Percentiles rank a stretch among this genome's conserved stretches.
Conservation (phyloP, 257 asterid genomes). For the Solanum medicagineum region DNA sequence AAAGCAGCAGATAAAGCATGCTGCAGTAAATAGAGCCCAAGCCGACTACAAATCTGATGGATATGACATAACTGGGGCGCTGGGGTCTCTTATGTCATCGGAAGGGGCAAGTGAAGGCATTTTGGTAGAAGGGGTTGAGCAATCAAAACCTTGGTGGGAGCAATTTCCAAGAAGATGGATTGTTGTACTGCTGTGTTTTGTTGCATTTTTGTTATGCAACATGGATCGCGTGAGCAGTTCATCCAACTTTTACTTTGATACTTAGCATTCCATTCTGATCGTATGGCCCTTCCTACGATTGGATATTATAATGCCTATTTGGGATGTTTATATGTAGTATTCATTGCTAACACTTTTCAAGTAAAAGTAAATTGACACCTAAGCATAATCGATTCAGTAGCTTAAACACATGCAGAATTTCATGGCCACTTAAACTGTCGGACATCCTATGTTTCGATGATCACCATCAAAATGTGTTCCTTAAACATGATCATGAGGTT, state of each 20-base stretch:
- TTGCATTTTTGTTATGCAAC: conserved; percentile 88
- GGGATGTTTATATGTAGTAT: neutral
- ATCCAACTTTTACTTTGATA: neutral
- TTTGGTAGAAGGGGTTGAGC: conserved; percentile 27
- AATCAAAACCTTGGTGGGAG: conserved; percentile 56
- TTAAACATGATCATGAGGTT: neutral
- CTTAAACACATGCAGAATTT: neutral
- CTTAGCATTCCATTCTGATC: neutral
- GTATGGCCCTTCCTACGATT: neutral
- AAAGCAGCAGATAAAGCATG: conserved; percentile 25
- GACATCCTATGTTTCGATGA: neutral
- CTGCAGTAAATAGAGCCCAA: conserved; percentile 37
- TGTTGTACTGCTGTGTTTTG: conserved; percentile 90
- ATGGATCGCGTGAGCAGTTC: conserved; percentile 85
- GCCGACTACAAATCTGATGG: conserved; percentile 81
- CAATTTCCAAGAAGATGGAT: conserved; percentile 85
- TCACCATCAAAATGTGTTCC: neutral
- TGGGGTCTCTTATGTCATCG: conserved; percentile 35
- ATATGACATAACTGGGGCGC: conserved; percentile 41
- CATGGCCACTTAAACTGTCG: neutral
- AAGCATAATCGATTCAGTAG: neutral
- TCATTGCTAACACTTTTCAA: neutral
- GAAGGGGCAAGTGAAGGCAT: conserved; percentile 50
- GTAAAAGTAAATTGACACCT: neutral
- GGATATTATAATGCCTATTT: neutral